Base-by-base conservation (phyloP, 306 rosid species). In the Trifolium subterraneum region DNA sequence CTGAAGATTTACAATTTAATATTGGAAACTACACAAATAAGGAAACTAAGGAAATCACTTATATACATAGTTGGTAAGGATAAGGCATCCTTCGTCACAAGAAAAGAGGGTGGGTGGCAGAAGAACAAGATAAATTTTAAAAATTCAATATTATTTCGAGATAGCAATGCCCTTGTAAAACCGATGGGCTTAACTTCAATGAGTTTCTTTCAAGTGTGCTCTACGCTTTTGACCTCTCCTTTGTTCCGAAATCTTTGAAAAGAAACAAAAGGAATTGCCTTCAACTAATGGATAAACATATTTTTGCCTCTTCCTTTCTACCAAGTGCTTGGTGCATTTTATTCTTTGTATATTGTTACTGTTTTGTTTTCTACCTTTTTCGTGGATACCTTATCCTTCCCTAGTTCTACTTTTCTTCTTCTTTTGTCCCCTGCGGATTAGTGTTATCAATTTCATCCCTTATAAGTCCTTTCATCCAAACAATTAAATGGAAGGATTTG, bases 401-500 rank as follows among this genome's bases (percentile, higher is more conserved):
- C 20, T 60, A 29, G 39, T 31, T 31, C 7, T 29, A 15, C 13
- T 60, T 25, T 60, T 60, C 20, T 60, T 31, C 41, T n/a, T n/a
- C 10, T 15, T 8, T 61, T 61, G 44, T 61, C 12, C 11, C 66
- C 4, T 16, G n/a, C 6, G 14, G 27, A 27, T 27, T 59, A 27
- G 29, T 66, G 19, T 41, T 39, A 44, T 44, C 22, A 44, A n/a
- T 67, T 65, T 65, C 33, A 65, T 65, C 23, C 58, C 38, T 25
- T 52, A 18, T 52, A 18, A 52, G 59, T 52, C 25, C 23, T 18
- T 8, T 12, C 10, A 14, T 60, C 67, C 44, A 31, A 23, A 31
- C 67, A 61, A 33, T 61, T 14, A 61, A 14, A 61, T 33, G n/a
- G 23, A 61, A n/a, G 44, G 72, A 67, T 67, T 29, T 22, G 58